Base-by-base conservation (phyloP, 345 rosid genomes). In the Angophora floribunda region DNA sequence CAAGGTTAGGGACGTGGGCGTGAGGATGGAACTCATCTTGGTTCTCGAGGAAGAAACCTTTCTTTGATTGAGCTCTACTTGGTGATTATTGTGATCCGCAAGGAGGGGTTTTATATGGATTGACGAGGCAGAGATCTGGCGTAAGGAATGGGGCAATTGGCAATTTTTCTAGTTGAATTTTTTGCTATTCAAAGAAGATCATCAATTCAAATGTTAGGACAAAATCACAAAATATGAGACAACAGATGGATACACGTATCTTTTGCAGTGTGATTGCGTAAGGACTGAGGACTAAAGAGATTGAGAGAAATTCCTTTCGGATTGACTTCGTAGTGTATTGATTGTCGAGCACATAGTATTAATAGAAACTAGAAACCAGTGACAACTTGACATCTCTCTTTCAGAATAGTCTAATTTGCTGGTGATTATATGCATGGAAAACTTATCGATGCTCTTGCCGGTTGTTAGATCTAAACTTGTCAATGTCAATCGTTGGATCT, bases 401-500 rank as follows among this genome's bases (percentile, higher is more conserved):
- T 55, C 28, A 55, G 61, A 26, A 10, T 55, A 55, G 22, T 55
- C 61, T 8, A n/a, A 55, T 26, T 55, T 26, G 0, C 10, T 7
- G 0, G 12, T 55, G 61, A 55, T 52, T 52, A 52, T 17, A 22
- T 52, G 1, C 57, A 52, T 52, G 6, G 17, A 17, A 52, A 52
- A 52, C 57, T 52, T 52, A 52, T 52, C 9, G 22, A 52, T 9
- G 57, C 57, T 52, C 22, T 52, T 52, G 57, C 17, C 57, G 2
- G 57, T 52, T 4, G 17, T 52, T 52, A 52, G 57, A 52, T 52
- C 57, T 52, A 17, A 55, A 21, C 61, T 8, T 55, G 61, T 55
- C 61, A 55, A 55, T 0, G 22, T 3, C 5, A 5, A 55, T 12
- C 1, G 9, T 26, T 8, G 61, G 61, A 55, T 55, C 0, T 55